Evolutionary conservation across 2,329 filamentous ascomycete genomes (phyloP).

Genomic region (Aschersonia sp.): DNA sequence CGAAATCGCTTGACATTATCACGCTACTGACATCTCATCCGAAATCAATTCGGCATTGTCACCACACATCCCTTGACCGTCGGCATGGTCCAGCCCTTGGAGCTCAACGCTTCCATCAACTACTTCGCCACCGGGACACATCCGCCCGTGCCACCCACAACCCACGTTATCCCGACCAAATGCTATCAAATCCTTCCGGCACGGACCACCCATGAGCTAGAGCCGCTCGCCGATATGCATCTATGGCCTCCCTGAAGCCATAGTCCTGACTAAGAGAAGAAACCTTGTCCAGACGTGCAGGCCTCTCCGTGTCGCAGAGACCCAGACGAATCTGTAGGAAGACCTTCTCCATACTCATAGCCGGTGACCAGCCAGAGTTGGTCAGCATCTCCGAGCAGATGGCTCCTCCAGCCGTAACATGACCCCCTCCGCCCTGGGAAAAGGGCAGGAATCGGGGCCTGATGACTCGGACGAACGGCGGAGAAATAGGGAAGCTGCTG

Average conservation of each 20-base stretch:
- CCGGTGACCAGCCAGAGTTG: conserved; percentile 66
- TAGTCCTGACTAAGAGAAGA: conserved; percentile 34
- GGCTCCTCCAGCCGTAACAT: conserved; percentile 72
- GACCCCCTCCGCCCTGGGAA: conserved; percentile 59
- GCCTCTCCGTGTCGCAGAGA: conserved; percentile 54
- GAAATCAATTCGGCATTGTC: no score
- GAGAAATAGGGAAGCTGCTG: conserved; percentile 57
- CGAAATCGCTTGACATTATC: no score
- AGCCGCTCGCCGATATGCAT: conserved; percentile 57
- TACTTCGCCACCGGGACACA: no score
- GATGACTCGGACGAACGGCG: conserved; percentile 74
- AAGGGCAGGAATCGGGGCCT: conserved; percentile 68
- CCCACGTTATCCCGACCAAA: conserved; percentile 8
- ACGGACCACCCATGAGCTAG: conserved; percentile 56
- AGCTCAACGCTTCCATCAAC: no score
- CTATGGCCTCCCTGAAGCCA: conserved; percentile 51
- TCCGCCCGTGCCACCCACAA: no score
- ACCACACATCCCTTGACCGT: no score
- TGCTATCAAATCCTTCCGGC: conserved; percentile 43
- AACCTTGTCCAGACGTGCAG: conserved; percentile 47
- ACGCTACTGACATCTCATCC: no score
- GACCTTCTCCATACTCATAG: conserved; percentile 61
- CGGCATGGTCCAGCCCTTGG: no score
- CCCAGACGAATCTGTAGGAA: conserved; percentile 70
- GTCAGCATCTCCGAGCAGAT: conserved; percentile 77